A percentile compares a stretch with the other conserved stretches of the same genome.
phyloP scores from a whole-genome alignment of 768 basidiomycete species.

The Rhizopogon vesiculosus region DNA sequence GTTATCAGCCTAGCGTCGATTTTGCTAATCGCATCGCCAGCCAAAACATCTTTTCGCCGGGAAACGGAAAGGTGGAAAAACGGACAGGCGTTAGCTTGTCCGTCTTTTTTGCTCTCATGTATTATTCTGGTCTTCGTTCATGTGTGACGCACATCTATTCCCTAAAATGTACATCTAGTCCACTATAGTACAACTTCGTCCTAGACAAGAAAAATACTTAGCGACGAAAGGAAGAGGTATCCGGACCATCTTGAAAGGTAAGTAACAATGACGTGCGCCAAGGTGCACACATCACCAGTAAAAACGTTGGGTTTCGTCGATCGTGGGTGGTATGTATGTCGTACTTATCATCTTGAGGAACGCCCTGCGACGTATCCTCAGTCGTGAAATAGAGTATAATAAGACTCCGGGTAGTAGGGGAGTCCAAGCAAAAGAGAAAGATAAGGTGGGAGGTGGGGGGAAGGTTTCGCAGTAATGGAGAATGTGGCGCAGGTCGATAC shows the following conservation, averaged over 20 bases:
- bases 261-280: constrained; percentile 10
- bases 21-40: constrained; percentile 30
- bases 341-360: constrained; percentile 3
- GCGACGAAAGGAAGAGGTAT: not conserved
- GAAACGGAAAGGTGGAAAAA: constrained; percentile 79
- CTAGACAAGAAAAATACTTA: not conserved
- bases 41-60: constrained; percentile 83
- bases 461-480: constrained; percentile 20
- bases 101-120: not conserved
- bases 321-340: constrained; percentile 13
- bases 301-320: constrained; percentile 16
- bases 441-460: not conserved
- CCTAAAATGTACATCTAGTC: not conserved
- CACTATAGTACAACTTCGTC: constrained; percentile 7
- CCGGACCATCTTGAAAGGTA: constrained; percentile 7
- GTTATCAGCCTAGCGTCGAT: not conserved
- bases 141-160: constrained; percentile 6
- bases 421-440: not conserved
- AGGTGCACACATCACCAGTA: constrained; percentile 19
- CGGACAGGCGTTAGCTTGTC: constrained; percentile 44
- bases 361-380: constrained; percentile 20
- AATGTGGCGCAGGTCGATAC: constrained; percentile 1
- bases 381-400: constrained; percentile 21
- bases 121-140: constrained; percentile 3
- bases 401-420: constrained; percentile 7